These are phyloP conservation scores for Pestalotiopsis sp. DNA, from an alignment of 2,329 filamentous ascomycete species.

Conservation along the genomic window DNA sequence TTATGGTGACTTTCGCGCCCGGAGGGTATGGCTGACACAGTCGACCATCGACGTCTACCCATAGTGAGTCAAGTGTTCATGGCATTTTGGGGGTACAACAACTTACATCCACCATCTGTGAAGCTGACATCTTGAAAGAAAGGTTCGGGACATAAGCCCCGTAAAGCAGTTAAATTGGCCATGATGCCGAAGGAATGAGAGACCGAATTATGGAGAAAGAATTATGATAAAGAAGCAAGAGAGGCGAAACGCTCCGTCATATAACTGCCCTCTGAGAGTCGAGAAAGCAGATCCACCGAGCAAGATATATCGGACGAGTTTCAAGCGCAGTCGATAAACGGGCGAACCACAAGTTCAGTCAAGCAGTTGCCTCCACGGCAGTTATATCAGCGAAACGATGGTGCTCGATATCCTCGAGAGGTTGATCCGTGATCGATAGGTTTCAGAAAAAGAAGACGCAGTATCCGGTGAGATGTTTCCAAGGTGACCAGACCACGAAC, in stretches of 20 bases:
- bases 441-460: conserved; percentile 5
- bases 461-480: not conserved
- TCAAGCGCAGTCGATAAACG: not conserved
- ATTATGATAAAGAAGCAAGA: not conserved
- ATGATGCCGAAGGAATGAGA: conserved; percentile 14
- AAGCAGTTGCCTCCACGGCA: not conserved
- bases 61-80: conserved; percentile 21
- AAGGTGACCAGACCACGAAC: not conserved
- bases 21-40: conserved; percentile 52
- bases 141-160: conserved; percentile 61
- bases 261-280: not conserved
- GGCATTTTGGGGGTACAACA: conserved; percentile 1
- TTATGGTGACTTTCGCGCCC: conserved; percentile 39
- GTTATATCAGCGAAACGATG: not conserved
- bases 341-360: not conserved
- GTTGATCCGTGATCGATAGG: not conserved
- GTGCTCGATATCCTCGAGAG: not conserved
- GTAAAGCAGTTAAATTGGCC: conserved; percentile 7
- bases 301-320: not conserved
- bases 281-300: not conserved
- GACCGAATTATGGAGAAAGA: not conserved
- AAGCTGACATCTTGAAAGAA: conserved; percentile 70
- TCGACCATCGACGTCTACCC: conserved; percentile 54
- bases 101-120: conserved; percentile 33
- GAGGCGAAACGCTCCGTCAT: not conserved